Percentiles rank a stretch among this genome's conserved stretches.
Evolutionary conservation across 306 rosid genomes (phyloP).

Genomic region (Alnus glutinosa): DNA sequence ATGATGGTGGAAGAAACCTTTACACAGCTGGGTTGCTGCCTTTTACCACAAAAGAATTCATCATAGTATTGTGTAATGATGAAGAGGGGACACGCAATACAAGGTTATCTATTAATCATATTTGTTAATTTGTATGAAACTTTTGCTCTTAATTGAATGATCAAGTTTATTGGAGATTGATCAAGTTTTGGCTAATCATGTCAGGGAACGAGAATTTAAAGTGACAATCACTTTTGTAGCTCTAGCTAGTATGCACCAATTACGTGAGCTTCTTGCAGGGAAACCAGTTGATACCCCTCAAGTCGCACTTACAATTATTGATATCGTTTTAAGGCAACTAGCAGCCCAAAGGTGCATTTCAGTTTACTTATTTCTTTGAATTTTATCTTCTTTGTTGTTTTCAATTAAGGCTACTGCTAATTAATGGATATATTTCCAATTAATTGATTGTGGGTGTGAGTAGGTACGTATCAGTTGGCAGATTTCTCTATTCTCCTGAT

Average conservation of each 20-base stretch:
- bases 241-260: constrained; percentile 43
- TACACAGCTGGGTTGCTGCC: constrained; percentile 58
- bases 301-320: constrained; percentile 46
- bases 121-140: background rate
- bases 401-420: constrained; percentile 4
- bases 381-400: constrained; percentile 8
- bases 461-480: constrained; percentile 43
- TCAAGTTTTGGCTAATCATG: constrained; percentile 8
- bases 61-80: constrained; percentile 28
- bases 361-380: constrained; percentile 12
- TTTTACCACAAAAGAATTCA: constrained; percentile 41
- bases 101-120: constrained; percentile 27
- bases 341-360: constrained; percentile 42
- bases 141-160: background rate
- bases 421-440: background rate
- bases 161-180: background rate
- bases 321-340: constrained; percentile 47
- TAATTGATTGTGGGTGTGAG: constrained; percentile 18
- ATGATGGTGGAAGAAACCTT: constrained; percentile 49
- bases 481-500: constrained; percentile 48
- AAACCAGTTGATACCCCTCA: constrained; percentile 42
- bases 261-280: constrained; percentile 48
- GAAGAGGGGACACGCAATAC: constrained; percentile 28
- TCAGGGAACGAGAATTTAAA: constrained; percentile 41
- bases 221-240: constrained; percentile 42